phyloP scores from a whole-genome alignment of 2,329 filamentous ascomycete genomes.

The Pseudogymnoascus sp. region DNA sequence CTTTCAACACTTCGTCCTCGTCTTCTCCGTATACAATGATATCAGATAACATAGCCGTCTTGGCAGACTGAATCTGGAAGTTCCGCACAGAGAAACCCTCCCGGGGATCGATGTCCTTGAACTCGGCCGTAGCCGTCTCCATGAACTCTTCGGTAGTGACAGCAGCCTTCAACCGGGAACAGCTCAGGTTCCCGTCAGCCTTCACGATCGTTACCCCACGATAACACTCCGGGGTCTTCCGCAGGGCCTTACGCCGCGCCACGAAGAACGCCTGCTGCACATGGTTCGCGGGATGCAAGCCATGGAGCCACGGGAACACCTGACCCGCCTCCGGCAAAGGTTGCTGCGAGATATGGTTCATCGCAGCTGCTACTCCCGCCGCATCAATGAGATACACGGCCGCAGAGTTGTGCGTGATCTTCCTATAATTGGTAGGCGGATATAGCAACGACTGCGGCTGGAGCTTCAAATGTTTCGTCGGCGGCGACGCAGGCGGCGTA shows the following conservation, averaged over 20 bases:
- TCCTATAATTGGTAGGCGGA: constrained; percentile 58
- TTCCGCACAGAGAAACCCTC: constrained; percentile 94
- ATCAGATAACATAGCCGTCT: constrained; percentile 79
- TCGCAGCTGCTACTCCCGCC: constrained; percentile 56
- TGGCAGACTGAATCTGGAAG: constrained; percentile 91
- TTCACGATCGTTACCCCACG: constrained; percentile 82
- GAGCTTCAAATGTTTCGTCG: constrained; percentile 43
- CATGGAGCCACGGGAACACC: constrained; percentile 95
- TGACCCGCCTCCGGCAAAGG: constrained; percentile 75
- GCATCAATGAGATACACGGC: constrained; percentile 66
- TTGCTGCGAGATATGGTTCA: constrained; percentile 69
- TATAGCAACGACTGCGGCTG: constrained; percentile 62
- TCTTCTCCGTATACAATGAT: constrained; percentile 86
- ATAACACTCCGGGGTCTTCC: constrained; percentile 66
- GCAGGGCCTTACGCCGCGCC: constrained; percentile 60
- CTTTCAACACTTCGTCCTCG: constrained; percentile 47
- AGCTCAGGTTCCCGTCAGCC: constrained; percentile 68
- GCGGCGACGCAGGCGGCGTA: constrained; percentile 58
- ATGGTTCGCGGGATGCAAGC: constrained; percentile 79
- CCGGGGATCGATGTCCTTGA: constrained; percentile 74
- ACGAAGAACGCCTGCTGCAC: constrained; percentile 87
- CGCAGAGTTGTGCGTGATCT: constrained; percentile 38
- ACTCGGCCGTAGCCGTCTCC: constrained; percentile 47
- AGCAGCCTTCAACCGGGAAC: constrained; percentile 75
- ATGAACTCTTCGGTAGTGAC: constrained; percentile 76